phyloP scores from a whole-genome alignment of 176 grass and related monocot genomes.

The Hordeum marinum region DNA sequence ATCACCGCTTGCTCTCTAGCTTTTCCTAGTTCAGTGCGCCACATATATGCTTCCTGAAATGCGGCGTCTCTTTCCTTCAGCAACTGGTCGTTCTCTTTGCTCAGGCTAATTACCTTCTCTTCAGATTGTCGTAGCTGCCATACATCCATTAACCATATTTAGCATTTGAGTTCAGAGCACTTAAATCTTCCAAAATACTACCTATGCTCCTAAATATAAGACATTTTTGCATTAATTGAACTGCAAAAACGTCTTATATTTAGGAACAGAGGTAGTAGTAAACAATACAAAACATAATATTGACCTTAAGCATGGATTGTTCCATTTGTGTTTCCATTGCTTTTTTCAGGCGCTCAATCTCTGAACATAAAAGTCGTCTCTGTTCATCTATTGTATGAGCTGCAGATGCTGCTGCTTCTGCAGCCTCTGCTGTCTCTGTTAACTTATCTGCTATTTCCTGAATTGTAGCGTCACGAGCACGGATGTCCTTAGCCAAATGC shows the following conservation, averaged over 20 bases:
- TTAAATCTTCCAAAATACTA: background rate
- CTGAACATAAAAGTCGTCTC: constrained; percentile 51
- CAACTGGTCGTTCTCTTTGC: constrained; percentile 73
- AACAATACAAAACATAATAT: background rate
- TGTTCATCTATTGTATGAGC: constrained; percentile 82
- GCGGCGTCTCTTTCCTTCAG: constrained; percentile 81
- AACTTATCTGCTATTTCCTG: constrained; percentile 87
- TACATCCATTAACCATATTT: constrained; percentile 15
- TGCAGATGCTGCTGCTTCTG: constrained; percentile 76
- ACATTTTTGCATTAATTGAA: no score
- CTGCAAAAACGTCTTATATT: no score
- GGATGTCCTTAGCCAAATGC: constrained; percentile 84
- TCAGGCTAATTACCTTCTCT: constrained; percentile 66
- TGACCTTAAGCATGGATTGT: constrained; percentile 66
- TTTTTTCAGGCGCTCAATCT: constrained; percentile 66
- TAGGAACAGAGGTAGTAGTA: background rate
- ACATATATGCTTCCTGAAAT: constrained; percentile 79
- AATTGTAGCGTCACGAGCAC: constrained; percentile 77
- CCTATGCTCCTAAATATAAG: no score
- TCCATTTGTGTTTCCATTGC: constrained; percentile 65
- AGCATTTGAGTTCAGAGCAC: background rate
- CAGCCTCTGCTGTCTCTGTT: constrained; percentile 84
- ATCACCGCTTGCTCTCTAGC: constrained; percentile 86
- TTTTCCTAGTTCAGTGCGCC: constrained; percentile 93
- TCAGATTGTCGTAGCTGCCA: constrained; percentile 73